Conservation (phyloP, 2,329 filamentous ascomycete species). For the Botryosphaeria agaves region DNA sequence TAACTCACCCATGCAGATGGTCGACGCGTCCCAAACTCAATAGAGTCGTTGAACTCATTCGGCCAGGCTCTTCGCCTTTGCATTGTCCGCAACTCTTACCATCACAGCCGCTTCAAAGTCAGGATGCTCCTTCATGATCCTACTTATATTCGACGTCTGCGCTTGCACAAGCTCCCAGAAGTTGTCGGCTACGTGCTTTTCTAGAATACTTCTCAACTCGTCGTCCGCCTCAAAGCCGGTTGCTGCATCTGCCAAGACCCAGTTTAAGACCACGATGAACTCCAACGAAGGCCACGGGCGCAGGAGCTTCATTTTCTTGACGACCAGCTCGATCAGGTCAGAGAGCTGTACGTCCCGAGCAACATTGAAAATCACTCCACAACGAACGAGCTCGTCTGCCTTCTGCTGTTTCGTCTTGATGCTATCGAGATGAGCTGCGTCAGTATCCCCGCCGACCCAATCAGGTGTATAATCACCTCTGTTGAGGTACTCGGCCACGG, state of each 20-base stretch:
- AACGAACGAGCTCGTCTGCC: conserved; percentile 6
- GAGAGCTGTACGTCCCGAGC: conserved; percentile 9
- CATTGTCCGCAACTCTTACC: too few relatives aligned
- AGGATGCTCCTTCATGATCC: neutral
- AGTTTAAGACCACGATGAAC: conserved; percentile 6
- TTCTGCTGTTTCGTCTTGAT: neutral
- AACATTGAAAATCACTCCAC: conserved; percentile 9
- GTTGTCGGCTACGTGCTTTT: conserved; percentile 8
- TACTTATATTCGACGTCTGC: neutral
- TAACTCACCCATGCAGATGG: too few relatives aligned
- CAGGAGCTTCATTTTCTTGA: conserved; percentile 8
- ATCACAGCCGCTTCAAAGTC: conserved; percentile 1
- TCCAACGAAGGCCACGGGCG: conserved; percentile 5
- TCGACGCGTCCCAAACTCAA: too few relatives aligned
- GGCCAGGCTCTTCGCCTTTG: too few relatives aligned
- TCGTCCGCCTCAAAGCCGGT: conserved; percentile 2
- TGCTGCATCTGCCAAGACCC: conserved; percentile 5
- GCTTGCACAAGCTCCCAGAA: conserved; percentile 5
- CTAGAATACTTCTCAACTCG: conserved; percentile 7
- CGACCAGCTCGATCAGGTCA: conserved; percentile 12
- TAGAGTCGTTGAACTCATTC: too few relatives aligned
- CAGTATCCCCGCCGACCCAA: conserved; percentile 6
- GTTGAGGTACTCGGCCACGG: conserved; percentile 10
- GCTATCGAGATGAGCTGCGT: neutral
- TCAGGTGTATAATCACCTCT: conserved; percentile 8